Conservation (phyloP, 441 rosid species). For the Omphalea diandra region DNA sequence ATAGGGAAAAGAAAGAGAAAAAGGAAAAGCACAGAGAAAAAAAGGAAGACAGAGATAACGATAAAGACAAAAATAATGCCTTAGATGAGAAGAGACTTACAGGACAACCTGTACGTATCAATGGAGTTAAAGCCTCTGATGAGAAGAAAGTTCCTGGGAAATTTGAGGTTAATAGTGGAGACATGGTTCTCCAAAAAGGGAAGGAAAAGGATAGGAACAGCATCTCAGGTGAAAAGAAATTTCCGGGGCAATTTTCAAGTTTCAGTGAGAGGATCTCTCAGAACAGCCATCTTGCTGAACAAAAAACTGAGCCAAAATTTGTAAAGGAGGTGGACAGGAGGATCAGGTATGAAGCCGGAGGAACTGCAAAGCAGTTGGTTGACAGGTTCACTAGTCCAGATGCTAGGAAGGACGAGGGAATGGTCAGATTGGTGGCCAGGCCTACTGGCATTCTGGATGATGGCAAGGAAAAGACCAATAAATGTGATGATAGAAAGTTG, state of each 20-base stretch:
- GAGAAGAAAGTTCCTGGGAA: constrained; percentile 25
- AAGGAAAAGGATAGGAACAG: constrained; percentile 3
- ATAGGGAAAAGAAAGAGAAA: constrained; percentile 45
- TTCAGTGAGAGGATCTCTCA: constrained; percentile 31
- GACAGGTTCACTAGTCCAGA: constrained; percentile 27
- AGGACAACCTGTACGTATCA: constrained; percentile 24
- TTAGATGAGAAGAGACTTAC: constrained; percentile 39
- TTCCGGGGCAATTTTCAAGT: constrained; percentile 20
- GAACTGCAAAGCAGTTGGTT: constrained; percentile 23
- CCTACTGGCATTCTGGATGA: constrained; percentile 22
- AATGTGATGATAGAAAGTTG: constrained; percentile 22
- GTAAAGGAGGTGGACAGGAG: constrained; percentile 35
- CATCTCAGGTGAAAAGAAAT: constrained; percentile 9
- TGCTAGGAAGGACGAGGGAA: constrained; percentile 21
- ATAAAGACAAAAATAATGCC: constrained; percentile 35
- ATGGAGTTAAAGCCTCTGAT: constrained; percentile 32
- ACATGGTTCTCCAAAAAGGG: not conserved
- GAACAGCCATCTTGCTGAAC: constrained; percentile 26
- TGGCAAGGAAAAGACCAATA: constrained; percentile 35
- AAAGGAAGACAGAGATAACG: constrained; percentile 42
- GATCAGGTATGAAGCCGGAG: constrained; percentile 34
- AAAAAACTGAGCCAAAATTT: constrained; percentile 24
- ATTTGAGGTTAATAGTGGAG: not conserved
- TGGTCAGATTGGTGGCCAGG: constrained; percentile 25
- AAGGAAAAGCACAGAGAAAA: constrained; percentile 42